phyloP scores from a whole-genome alignment of 23 red algal species.

The Porphyridium purpureum region DNA sequence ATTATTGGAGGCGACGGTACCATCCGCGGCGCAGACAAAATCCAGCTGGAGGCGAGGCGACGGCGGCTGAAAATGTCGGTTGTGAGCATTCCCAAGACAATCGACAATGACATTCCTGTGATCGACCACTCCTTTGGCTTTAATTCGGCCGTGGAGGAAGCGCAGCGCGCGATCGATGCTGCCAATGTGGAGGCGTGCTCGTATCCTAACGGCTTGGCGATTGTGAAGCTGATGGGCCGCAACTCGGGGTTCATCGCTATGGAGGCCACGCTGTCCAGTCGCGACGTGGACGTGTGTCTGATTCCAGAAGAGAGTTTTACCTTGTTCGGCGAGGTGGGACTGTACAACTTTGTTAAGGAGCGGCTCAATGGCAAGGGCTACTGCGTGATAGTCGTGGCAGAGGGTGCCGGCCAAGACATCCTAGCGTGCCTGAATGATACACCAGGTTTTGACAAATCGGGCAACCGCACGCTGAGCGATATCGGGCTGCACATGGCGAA shows the following conservation, averaged over 20 bases:
- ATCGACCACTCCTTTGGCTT: slow-evolving; percentile 84
- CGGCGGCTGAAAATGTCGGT: slow-evolving; percentile 42
- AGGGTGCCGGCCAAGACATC: slow-evolving; percentile 56
- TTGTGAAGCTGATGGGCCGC: slow-evolving; percentile 83
- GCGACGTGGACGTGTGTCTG: slow-evolving; percentile 80
- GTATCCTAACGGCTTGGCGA: slow-evolving; percentile 62
- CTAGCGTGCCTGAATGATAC: neutral
- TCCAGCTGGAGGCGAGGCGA: slow-evolving; percentile 31
- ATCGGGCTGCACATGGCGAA: slow-evolving; percentile 48
- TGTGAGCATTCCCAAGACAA: slow-evolving; percentile 79
- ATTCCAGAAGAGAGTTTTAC: slow-evolving; percentile 73
- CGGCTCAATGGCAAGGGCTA: slow-evolving; percentile 36
- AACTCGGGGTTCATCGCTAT: slow-evolving; percentile 78
- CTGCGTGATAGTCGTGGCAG: slow-evolving; percentile 76
- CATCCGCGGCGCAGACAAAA: slow-evolving; percentile 37
- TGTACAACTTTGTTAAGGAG: slow-evolving; percentile 40
- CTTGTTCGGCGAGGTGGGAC: slow-evolving; percentile 38
- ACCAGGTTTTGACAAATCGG: neutral
- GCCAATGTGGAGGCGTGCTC: slow-evolving; percentile 59
- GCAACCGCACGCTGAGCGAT: slow-evolving; percentile 35
- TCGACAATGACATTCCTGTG: slow-evolving; percentile 91
- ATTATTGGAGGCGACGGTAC: slow-evolving; percentile 90
- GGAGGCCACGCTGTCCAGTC: slow-evolving; percentile 45
- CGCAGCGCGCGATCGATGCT: slow-evolving; percentile 76
- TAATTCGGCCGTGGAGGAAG: slow-evolving; percentile 78